Conservation (phyloP, 1,284 basidiomycete genomes). For the Cutaneotrichosporon sp. region DNA sequence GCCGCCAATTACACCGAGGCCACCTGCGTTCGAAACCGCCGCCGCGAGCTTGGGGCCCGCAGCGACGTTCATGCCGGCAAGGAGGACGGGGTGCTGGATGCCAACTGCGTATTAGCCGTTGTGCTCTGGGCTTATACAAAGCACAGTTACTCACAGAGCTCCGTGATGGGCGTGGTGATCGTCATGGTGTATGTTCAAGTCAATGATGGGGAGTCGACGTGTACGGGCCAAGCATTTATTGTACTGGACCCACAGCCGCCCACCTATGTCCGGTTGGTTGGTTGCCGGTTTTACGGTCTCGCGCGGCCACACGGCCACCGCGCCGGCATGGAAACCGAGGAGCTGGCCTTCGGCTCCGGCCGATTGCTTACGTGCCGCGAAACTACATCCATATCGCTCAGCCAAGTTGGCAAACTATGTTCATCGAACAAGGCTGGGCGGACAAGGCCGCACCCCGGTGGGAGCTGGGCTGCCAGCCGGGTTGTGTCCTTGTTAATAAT, state of each 20-base stretch:
- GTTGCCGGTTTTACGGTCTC: neutral
- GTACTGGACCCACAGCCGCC: neutral
- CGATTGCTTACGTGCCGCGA: neutral
- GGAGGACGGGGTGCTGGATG: constrained; percentile 80
- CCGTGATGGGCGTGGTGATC: constrained; percentile 67
- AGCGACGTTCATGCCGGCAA: constrained; percentile 81
- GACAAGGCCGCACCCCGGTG: neutral
- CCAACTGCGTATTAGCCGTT: constrained; percentile 55
- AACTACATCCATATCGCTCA: neutral
- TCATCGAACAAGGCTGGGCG: neutral
- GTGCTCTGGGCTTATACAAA: neutral
- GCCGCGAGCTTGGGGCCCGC: constrained; percentile 81
- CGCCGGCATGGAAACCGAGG: neutral
- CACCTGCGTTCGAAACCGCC: constrained; percentile 72
- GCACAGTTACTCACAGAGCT: constrained; percentile 58
- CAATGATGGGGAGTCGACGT: neutral
- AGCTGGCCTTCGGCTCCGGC: neutral
- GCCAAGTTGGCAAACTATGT: neutral
- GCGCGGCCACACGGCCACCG: neutral
- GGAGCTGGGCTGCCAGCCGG: neutral
- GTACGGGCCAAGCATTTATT: neutral
- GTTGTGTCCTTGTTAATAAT: no score
- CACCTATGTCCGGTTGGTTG: neutral
- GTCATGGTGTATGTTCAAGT: constrained; percentile 34
- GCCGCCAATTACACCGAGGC: constrained; percentile 83